Evolutionary conservation across 345 rosid species (phyloP).

Genomic region (Hirschfeldia incana): DNA sequence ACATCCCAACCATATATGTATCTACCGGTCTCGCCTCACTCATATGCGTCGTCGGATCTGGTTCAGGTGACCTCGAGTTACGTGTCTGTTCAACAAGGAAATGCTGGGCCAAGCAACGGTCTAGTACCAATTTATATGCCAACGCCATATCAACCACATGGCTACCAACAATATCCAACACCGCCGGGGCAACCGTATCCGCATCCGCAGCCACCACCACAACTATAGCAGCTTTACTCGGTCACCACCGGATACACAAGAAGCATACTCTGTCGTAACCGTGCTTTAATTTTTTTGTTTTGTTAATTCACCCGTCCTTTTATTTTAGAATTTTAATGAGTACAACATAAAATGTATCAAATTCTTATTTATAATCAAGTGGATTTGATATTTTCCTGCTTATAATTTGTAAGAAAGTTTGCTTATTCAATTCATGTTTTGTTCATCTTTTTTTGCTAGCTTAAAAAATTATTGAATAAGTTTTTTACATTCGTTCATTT

Average conservation of each 20-base stretch:
- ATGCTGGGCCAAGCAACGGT: constrained; percentile 12
- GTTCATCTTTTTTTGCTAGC: neutral
- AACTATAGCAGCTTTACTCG: constrained; percentile 14
- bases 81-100: neutral
- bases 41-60: neutral
- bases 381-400: neutral
- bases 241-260: neutral
- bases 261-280: neutral
- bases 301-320: neutral
- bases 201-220: neutral
- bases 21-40: constrained; percentile 21
- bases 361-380: neutral
- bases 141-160: constrained; percentile 23
- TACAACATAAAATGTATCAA: neutral
- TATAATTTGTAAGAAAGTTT: neutral
- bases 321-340: neutral
- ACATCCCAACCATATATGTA: constrained; percentile 19
- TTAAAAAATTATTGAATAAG: neutral
- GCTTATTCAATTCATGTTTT: neutral
- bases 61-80: constrained; percentile 8
- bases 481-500: neutral
- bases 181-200: neutral
- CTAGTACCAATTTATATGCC: constrained; percentile 24
- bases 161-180: constrained; percentile 26
- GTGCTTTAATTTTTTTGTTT: neutral